phyloP scores from a whole-genome alignment of 805 yeast species.

The Myxozyma monticola region DNA sequence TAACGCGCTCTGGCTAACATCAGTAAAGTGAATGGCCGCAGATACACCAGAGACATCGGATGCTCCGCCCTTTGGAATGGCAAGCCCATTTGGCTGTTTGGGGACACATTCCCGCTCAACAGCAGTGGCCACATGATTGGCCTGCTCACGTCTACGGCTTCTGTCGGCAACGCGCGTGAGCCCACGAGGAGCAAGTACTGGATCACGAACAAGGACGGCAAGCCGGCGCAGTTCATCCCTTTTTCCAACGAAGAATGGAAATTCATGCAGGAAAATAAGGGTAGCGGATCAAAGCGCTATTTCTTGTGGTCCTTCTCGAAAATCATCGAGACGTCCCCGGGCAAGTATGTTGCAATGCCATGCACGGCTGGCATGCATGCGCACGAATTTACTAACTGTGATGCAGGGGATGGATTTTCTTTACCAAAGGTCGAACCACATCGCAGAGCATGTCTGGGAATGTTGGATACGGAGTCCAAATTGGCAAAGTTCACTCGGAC shows the following conservation, averaged over 20 bases:
- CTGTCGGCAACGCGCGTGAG: conserved; percentile 19
- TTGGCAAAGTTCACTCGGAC: conserved; percentile 12
- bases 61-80: conserved; percentile 20
- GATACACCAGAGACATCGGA: conserved; percentile 29
- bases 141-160: conserved; percentile 25
- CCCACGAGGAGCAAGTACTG: conserved; percentile 25
- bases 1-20: background rate
- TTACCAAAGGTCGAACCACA: conserved; percentile 26
- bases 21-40: conserved; percentile 19
- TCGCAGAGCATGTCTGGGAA: conserved; percentile 16
- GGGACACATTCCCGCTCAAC: conserved; percentile 29
- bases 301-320: conserved; percentile 27
- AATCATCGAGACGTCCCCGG: conserved; percentile 23
- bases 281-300: conserved; percentile 25
- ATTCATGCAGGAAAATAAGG: conserved; percentile 15
- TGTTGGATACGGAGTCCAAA: conserved; percentile 20
- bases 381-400: background rate
- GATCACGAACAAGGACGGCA: conserved; percentile 18
- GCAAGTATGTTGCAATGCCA: conserved; percentile 8
- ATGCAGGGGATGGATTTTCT: conserved; percentile 26
- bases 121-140: conserved; percentile 27
- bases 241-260: conserved; percentile 23
- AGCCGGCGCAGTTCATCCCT: conserved; percentile 27
- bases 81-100: conserved; percentile 24
- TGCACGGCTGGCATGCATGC: no score